Percentiles rank a stretch among this genome's conserved stretches.
These are phyloP conservation scores for Apophysomyces variabilis DNA, from an alignment of 371 early-diverging fungal species.

Conservation along the genomic window DNA sequence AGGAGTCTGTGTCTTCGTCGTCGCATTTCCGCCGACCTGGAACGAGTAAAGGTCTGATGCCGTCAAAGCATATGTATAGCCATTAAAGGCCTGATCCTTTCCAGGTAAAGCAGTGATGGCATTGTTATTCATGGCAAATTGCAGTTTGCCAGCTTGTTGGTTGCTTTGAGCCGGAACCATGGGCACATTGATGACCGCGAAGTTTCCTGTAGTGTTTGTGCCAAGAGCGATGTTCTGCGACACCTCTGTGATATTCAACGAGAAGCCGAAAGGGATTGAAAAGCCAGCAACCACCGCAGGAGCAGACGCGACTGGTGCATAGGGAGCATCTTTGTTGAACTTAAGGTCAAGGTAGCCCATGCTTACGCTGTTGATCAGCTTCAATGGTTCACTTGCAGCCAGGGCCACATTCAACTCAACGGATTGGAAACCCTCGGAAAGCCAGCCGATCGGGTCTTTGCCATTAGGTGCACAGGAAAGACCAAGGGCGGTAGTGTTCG, in stretches of 20 bases:
- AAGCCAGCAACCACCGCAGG: slow-evolving; percentile 57
- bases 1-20: slow-evolving; percentile 55
- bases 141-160: slow-evolving; percentile 48
- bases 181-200: slow-evolving; percentile 53
- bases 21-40: slow-evolving; percentile 51
- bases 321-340: slow-evolving; percentile 54
- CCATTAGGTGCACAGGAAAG: slow-evolving; percentile 66
- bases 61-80: slow-evolving; percentile 54
- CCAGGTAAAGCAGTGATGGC: slow-evolving; percentile 41
- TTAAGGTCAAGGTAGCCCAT: slow-evolving; percentile 59
- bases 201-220: slow-evolving; percentile 41
- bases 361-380: slow-evolving; percentile 57
- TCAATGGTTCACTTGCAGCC: slow-evolving; percentile 41
- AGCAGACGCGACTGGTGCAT: slow-evolving; percentile 54
- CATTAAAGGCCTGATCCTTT: slow-evolving; percentile 47
- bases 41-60: slow-evolving; percentile 45
- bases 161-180: slow-evolving; percentile 50
- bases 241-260: slow-evolving; percentile 58
- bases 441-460: slow-evolving; percentile 58
- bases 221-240: slow-evolving; percentile 55
- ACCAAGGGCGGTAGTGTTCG: slow-evolving; percentile 58
- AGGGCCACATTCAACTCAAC: slow-evolving; percentile 58
- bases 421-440: slow-evolving; percentile 59
- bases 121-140: slow-evolving; percentile 52
- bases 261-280: slow-evolving; percentile 62